Conservation (phyloP, 1,284 basidiomycete genomes). For the Microbotryomycetes sp. region DNA sequence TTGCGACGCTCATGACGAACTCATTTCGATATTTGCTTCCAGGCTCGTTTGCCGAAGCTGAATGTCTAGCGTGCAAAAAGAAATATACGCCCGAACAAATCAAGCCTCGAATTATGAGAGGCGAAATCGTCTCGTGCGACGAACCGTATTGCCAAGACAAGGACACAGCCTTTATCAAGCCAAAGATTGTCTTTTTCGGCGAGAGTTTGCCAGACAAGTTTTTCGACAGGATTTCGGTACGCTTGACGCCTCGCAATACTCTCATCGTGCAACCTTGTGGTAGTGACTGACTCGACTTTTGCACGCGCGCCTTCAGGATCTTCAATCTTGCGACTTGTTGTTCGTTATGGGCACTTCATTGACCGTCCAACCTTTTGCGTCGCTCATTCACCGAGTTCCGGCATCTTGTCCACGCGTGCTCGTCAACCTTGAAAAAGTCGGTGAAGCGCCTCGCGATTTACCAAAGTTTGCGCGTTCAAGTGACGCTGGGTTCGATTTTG, state of each 20-base stretch:
- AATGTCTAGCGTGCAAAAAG: slow-evolving; percentile 63
- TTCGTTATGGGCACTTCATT: slow-evolving; percentile 90
- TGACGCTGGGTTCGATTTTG: slow-evolving; percentile 31
- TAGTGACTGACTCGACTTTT: no score
- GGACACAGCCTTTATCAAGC: slow-evolving; percentile 40
- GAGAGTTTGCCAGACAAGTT: slow-evolving; percentile 51
- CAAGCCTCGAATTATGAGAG: slow-evolving; percentile 52
- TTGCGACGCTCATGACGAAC: no score
- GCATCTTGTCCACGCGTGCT: slow-evolving; percentile 45
- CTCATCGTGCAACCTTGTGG: no score
- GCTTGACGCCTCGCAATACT: neutral
- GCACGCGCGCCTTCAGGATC: slow-evolving; percentile 41
- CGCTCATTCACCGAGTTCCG: slow-evolving; percentile 45
- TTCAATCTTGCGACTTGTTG: slow-evolving; percentile 64
- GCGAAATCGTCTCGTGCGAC: slow-evolving; percentile 37
- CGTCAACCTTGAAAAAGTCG: slow-evolving; percentile 51
- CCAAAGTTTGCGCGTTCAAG: neutral
- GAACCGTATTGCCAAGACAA: slow-evolving; percentile 22
- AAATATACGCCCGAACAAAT: slow-evolving; percentile 62
- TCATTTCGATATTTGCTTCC: no score
- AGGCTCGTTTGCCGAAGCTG: slow-evolving; percentile 47
- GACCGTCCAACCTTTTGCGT: slow-evolving; percentile 53
- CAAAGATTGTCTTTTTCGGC: slow-evolving; percentile 93
- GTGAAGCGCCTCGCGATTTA: slow-evolving; percentile 35
- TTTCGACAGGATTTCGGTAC: slow-evolving; percentile 35